phyloP scores from a whole-genome alignment of 129 eudicot species.

The Saussurea involucrata region DNA sequence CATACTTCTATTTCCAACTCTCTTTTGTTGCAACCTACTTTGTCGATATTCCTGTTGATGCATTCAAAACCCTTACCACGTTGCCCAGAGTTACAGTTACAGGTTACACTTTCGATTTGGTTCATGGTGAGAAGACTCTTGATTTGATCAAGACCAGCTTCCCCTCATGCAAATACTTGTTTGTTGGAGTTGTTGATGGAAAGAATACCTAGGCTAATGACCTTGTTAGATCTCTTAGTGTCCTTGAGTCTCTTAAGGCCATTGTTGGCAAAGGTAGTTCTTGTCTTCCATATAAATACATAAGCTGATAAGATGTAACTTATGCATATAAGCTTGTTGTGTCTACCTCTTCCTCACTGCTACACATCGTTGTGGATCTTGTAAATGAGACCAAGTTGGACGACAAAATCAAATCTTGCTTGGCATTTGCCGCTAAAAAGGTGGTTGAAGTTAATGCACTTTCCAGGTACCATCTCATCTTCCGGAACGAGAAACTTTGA shows the following conservation, averaged over 20 bases:
- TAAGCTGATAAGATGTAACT: not conserved
- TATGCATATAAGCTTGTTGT: slow-evolving; percentile 88
- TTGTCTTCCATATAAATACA: not conserved
- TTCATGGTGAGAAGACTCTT: slow-evolving; percentile 75
- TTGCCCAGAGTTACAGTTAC: slow-evolving; percentile 72
- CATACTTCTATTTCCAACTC: too few relatives aligned
- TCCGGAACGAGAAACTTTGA: too few relatives aligned
- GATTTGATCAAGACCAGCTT: slow-evolving; percentile 53
- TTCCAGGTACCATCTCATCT: too few relatives aligned
- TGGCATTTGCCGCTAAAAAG: slow-evolving; percentile 97
- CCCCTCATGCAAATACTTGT: slow-evolving; percentile 65
- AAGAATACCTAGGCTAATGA: slow-evolving; percentile 98
- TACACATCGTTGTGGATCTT: slow-evolving; percentile 94
- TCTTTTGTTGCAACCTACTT: slow-evolving; percentile 84
- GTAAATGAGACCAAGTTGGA: slow-evolving; percentile 89
- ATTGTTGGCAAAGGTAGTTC: slow-evolving; percentile 80
- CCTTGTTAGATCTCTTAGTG: slow-evolving; percentile 59
- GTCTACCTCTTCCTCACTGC: slow-evolving; percentile 92
- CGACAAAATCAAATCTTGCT: slow-evolving; percentile 81
- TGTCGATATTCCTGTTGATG: slow-evolving; percentile 89
- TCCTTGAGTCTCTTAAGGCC: slow-evolving; percentile 70
- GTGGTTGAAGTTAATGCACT: slow-evolving; percentile 95
- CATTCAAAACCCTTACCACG: slow-evolving; percentile 63
- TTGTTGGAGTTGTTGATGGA: slow-evolving; percentile 96
- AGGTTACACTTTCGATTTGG: slow-evolving; percentile 79